Evolutionary conservation across 495 filamentous ascomycete genomes (phyloP).

Genomic region (Choiromyces venosus): DNA sequence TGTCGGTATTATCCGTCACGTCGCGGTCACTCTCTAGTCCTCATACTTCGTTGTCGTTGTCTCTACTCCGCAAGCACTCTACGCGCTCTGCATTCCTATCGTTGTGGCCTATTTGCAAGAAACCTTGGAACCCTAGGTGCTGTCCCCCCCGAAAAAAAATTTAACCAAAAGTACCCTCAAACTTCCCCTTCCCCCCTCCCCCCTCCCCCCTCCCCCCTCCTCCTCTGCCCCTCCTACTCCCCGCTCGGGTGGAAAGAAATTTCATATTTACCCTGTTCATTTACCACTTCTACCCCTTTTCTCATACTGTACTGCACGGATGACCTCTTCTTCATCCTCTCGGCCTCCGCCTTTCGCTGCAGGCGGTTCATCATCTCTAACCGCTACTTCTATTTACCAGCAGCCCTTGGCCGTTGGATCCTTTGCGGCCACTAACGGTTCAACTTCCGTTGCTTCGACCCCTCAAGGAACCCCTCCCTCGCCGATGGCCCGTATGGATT

Average conservation of each 20-base stretch:
- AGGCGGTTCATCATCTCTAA: conserved; percentile 44
- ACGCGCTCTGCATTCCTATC: conserved; percentile 45
- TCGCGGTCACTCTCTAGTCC: neutral
- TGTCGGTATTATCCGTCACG: conserved; percentile 6
- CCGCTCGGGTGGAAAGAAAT: conserved; percentile 36
- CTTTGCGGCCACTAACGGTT: conserved; percentile 51
- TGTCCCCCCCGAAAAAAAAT: conserved; percentile 12
- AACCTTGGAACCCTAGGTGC: neutral
- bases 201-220: conserved; percentile 36
- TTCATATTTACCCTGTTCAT: conserved; percentile 32
- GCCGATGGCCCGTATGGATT: conserved; percentile 39
- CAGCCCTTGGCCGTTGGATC: conserved; percentile 49
- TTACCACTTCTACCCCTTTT: conserved; percentile 27
- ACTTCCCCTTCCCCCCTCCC: conserved; percentile 45
- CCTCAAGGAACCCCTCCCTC: conserved; percentile 52
- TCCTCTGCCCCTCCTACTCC: conserved; percentile 12
- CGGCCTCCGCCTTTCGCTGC: conserved; percentile 41
- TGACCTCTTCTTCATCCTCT: conserved; percentile 42
- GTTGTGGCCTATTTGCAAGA: neutral
- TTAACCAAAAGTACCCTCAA: conserved; percentile 47
- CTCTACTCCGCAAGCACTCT: conserved; percentile 35
- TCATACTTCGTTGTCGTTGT: conserved; percentile 13
- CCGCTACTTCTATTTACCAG: conserved; percentile 39
- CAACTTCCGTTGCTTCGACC: conserved; percentile 48
- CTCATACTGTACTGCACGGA: conserved; percentile 43